Evolutionary conservation across 2,329 filamentous ascomycete genomes (phyloP).

Genomic region (Phialocephala subalpina): DNA sequence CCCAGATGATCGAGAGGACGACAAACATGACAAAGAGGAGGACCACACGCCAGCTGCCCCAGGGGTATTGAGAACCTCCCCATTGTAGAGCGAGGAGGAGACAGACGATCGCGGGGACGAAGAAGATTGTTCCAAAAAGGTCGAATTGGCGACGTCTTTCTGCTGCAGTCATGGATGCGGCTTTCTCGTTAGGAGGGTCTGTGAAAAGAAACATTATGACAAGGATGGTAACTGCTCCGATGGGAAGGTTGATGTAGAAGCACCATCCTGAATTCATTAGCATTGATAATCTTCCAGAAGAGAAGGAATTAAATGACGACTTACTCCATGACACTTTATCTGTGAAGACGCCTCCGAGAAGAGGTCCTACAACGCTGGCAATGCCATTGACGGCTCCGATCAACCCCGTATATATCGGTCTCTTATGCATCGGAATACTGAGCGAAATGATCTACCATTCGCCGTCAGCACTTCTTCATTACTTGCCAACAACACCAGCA

Average conservation of each 20-base stretch:
- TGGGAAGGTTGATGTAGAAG: constrained; percentile 51
- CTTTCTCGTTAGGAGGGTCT: constrained; percentile 46
- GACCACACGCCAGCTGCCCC: constrained; percentile 46
- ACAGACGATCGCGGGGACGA: constrained; percentile 43
- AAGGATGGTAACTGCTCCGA: constrained; percentile 31
- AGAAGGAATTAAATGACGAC: background rate
- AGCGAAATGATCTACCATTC: background rate
- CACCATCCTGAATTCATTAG: constrained; percentile 35
- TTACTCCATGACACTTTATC: constrained; percentile 4
- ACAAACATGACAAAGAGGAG: constrained; percentile 44
- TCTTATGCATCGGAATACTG: constrained; percentile 35
- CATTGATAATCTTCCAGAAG: background rate
- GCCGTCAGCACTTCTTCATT: background rate
- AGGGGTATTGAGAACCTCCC: constrained; percentile 43
- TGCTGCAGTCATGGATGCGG: constrained; percentile 46
- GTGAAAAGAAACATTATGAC: constrained; percentile 32
- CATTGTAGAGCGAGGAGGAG: constrained; percentile 46
- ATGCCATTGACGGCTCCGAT: constrained; percentile 31
- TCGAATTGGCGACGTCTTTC: constrained; percentile 1
- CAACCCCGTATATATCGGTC: constrained; percentile 41
- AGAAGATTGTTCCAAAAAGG: constrained; percentile 43
- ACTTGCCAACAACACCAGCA: constrained; percentile 28
- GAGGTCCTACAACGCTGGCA: background rate
- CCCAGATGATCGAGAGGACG: constrained; percentile 41
- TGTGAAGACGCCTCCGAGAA: background rate